phyloP scores from a whole-genome alignment of 2,329 filamentous ascomycete genomes.

The Beauveria bassiana region DNA sequence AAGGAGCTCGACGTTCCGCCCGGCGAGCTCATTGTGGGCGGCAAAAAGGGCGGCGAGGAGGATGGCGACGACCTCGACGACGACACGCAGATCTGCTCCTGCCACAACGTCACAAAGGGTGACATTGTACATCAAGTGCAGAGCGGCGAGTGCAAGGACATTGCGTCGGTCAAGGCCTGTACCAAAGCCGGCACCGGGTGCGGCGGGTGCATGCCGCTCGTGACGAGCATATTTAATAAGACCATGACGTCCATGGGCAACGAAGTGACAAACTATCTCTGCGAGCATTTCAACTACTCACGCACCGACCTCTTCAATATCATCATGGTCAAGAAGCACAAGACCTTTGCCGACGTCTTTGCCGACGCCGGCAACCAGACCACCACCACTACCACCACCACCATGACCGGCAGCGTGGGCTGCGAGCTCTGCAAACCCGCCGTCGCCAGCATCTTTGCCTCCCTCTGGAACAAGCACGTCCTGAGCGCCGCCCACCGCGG shows the following conservation, averaged over 20 bases:
- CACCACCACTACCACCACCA: constrained; percentile 21
- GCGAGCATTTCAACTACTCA: constrained; percentile 75
- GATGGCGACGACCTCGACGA: constrained; percentile 70
- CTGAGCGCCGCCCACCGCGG: constrained; percentile 64
- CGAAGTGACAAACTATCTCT: constrained; percentile 80
- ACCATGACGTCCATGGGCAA: constrained; percentile 79
- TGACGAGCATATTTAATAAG: constrained; percentile 84
- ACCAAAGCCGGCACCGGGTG: constrained; percentile 90
- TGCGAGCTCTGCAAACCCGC: constrained; percentile 85
- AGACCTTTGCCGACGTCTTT: constrained; percentile 70
- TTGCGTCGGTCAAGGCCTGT: constrained; percentile 78
- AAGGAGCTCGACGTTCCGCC: constrained; percentile 72
- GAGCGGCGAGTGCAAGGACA: constrained; percentile 70
- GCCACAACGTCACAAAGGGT: constrained; percentile 85
- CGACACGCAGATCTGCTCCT: constrained; percentile 85
- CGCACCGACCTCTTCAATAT: constrained; percentile 88
- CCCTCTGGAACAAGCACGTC: constrained; percentile 76
- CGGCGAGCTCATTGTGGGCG: constrained; percentile 75
- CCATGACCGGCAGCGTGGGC: constrained; percentile 47
- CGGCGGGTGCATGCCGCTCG: constrained; percentile 81
- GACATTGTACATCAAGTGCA: constrained; percentile 67
- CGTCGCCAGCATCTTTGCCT: constrained; percentile 72
- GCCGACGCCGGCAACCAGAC: constrained; percentile 61
- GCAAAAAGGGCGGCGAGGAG: constrained; percentile 60
- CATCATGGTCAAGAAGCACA: constrained; percentile 70